A percentile compares a stretch with the other conserved stretches of the same genome.
phyloP scores from a whole-genome alignment of 2,329 filamentous ascomycete species.

The Arthrocladium fulminans region DNA sequence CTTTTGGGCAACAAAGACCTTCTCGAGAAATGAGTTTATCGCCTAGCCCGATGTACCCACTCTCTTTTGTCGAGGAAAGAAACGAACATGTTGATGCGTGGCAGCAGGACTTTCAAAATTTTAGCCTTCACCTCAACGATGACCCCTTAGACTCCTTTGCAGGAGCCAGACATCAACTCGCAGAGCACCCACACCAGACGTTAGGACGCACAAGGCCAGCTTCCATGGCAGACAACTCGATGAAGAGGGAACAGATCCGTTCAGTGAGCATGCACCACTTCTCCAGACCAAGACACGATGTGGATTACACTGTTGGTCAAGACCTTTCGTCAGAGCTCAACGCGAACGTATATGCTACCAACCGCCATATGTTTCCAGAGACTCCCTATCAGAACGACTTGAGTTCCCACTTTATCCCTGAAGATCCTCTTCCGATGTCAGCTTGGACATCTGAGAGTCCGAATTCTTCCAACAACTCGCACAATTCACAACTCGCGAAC shows the following conservation, averaged over 20 bases:
- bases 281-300: background rate
- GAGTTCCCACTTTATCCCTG: constrained; percentile 3
- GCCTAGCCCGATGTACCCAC: constrained; percentile 47
- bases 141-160: constrained; percentile 24
- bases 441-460: constrained; percentile 12
- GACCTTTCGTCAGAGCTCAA: background rate
- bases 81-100: constrained; percentile 40
- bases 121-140: constrained; percentile 40
- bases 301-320: background rate
- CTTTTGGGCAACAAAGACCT: constrained; percentile 31
- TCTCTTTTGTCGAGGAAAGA: constrained; percentile 34
- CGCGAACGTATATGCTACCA: constrained; percentile 5
- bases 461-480: constrained; percentile 10
- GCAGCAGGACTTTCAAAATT: constrained; percentile 47
- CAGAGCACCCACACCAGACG: background rate
- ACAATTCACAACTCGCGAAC: constrained; percentile 9
- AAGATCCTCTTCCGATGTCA: constrained; percentile 9
- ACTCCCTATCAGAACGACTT: constrained; percentile 2
- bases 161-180: background rate
- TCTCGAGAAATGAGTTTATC: constrained; percentile 37
- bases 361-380: constrained; percentile 6
- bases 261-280: constrained; percentile 5
- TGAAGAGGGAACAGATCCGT: constrained; percentile 1
- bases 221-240: background rate
- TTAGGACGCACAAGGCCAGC: background rate